phyloP scores from a whole-genome alignment of 306 rosid genomes.

The Lablab purpureus region DNA sequence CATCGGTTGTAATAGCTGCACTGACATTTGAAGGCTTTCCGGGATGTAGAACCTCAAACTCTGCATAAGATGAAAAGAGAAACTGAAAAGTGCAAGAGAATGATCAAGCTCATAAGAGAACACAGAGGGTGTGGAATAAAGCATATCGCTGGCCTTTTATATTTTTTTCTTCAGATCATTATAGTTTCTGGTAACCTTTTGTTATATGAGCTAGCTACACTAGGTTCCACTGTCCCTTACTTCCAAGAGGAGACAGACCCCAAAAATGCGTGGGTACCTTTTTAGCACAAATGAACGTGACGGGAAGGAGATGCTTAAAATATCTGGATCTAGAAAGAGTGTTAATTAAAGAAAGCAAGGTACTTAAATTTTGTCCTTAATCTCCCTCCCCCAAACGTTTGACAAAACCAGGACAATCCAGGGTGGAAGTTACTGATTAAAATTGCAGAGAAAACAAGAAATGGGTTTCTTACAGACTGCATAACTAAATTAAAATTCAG shows the following conservation, averaged over 20 bases:
- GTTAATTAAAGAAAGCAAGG: background rate
- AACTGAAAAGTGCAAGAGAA: slow-evolving; percentile 1
- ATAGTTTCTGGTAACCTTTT: background rate
- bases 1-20: slow-evolving; percentile 58
- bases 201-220: slow-evolving; percentile 35
- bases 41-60: slow-evolving; percentile 82
- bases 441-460: slow-evolving; percentile 18
- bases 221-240: background rate
- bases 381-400: slow-evolving; percentile 27
- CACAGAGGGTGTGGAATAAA: background rate
- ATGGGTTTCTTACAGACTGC: background rate
- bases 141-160: background rate
- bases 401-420: slow-evolving; percentile 37
- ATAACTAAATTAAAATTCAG: slow-evolving; percentile 26
- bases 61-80: slow-evolving; percentile 53
- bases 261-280: slow-evolving; percentile 27
- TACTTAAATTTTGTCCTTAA: background rate
- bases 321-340: slow-evolving; percentile 5
- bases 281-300: background rate
- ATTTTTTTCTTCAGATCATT: background rate
- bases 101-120: slow-evolving; percentile 24
- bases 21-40: slow-evolving; percentile 56
- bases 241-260: slow-evolving; percentile 1
- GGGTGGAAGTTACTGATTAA: background rate
- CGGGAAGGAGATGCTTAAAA: background rate